Base-by-base conservation (phyloP, 495 filamentous ascomycete species). In the Penicillium canariense region DNA sequence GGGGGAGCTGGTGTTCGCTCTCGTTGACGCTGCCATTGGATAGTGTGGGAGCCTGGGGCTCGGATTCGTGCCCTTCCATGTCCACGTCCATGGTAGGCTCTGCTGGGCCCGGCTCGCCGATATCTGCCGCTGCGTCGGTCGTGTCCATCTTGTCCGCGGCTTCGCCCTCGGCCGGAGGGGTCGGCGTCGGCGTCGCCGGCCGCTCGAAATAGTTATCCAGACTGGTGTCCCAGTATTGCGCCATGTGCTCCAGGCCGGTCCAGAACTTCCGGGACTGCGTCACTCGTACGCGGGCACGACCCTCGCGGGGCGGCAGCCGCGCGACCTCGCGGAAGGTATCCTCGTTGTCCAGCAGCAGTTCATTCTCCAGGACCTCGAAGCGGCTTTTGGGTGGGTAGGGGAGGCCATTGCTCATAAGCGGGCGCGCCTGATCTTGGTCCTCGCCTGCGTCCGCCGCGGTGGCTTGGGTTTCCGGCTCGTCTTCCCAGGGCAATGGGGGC, bases 211-310 rank as follows among this genome's bases (percentile, higher is more conserved):
- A 84, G 10, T 81, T 54, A 52, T 87, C 84, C 34, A 77, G 50
- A 51, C 79, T 83, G 20, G 70, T 75, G 62, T 87, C 84, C 84
- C 84, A 87, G 61, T 83, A 86, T 46, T 83, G 80, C 15, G 79
- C 70, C 78, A 87, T 75, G 12, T 71, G 69, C 56, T 83, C 77
- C 50, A 87, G 63, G 5, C 74, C 76, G 34, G 77, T 73, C 77
- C 79, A 87, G 66, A 87, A 87, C 48, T 79, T 81, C 52, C 83
- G 72, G 43, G 82, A 76, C 49, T 84, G 78, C 0, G 77, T 77
- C 23, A 85, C 65, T 4, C 77, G 70, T 6, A 78, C 71, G 15
- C 75, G 66, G 39, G 66, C 58, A 2, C 70, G 72, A 1, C 77
- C 77, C 18, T 72, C 64, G 5, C 66, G 68, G 12, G 70, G 71